Evolutionary conservation across 1,284 basidiomycete genomes (phyloP).

Genomic region (Moesziomyces sp.): DNA sequence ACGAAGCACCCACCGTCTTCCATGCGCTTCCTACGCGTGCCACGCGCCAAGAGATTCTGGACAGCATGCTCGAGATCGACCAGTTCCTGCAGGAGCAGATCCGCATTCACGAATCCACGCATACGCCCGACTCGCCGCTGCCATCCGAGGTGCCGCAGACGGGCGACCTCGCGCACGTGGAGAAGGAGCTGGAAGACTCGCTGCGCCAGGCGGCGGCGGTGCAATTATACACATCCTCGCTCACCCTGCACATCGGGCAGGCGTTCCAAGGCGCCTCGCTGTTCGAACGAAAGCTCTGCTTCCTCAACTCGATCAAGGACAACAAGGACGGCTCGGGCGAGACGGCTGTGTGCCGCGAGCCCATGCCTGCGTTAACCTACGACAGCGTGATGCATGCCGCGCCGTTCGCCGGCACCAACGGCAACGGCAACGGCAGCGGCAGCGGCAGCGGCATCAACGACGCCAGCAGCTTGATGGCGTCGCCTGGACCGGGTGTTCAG

Average conservation of each 20-base stretch:
- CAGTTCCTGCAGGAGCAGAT: conserved; percentile 57
- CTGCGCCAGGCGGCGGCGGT: conserved; percentile 54
- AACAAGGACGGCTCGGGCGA: conserved; percentile 32
- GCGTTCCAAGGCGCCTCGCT: conserved; percentile 62
- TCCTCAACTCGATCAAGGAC: conserved; percentile 60
- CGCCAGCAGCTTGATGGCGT: conserved; percentile 6
- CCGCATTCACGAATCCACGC: conserved; percentile 31
- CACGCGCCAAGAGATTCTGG: conserved; percentile 52
- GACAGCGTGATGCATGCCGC: conserved; percentile 21
- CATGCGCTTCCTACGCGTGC: conserved; percentile 46
- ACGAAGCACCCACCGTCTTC: conserved; percentile 35
- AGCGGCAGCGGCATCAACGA: conserved; percentile 5
- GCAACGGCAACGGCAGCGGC: conserved; percentile 11
- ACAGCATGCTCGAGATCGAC: conserved; percentile 61
- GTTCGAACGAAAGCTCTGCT: conserved; percentile 64
- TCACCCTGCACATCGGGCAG: conserved; percentile 62
- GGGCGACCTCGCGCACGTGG: conserved; percentile 34
- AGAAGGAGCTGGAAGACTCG: conserved; percentile 57
- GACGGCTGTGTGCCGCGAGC: conserved; percentile 50
- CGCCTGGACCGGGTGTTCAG: conserved; percentile 9
- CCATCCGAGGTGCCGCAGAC: conserved; percentile 32
- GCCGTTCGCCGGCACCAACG: conserved; percentile 7
- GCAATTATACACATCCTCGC: conserved; percentile 60
- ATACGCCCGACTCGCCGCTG: conserved; percentile 31
- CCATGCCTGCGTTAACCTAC: conserved; percentile 47